A percentile compares a stretch with the other conserved stretches of the same genome.
Evolutionary conservation across 257 asterid species (phyloP).

Genomic region (Cinchona pubescens): DNA sequence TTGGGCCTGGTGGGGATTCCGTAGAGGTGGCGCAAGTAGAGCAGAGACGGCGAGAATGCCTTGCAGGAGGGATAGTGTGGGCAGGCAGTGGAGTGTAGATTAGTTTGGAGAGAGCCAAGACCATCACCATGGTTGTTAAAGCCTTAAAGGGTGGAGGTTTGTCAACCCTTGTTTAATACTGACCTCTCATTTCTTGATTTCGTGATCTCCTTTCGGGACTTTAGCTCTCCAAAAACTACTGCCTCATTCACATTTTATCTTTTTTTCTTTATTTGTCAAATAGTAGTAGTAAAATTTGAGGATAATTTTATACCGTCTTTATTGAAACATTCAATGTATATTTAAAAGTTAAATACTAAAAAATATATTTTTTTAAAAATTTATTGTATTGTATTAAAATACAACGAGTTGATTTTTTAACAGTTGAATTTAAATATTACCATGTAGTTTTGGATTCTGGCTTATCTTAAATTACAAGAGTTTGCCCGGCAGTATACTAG

Average conservation of each 20-base stretch:
- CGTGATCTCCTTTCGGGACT: neutral
- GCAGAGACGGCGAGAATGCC: slow-evolving; percentile 44
- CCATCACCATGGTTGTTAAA: slow-evolving; percentile 50
- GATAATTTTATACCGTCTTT: no score
- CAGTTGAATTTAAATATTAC: no score
- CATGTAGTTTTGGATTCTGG: no score
- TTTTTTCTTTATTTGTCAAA: no score
- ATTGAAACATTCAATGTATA: no score
- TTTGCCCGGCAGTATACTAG: no score
- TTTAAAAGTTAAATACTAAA: no score
- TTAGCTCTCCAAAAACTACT: neutral
- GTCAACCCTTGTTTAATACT: slow-evolving; percentile 34
- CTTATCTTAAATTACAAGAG: neutral
- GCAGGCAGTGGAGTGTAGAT: slow-evolving; percentile 34
- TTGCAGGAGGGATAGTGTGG: slow-evolving; percentile 13
- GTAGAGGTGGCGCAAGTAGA: slow-evolving; percentile 43
- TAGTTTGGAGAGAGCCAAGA: slow-evolving; percentile 67
- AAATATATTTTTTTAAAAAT: no score
- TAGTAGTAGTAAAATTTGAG: no score
- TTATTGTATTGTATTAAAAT: no score
- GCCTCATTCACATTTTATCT: neutral
- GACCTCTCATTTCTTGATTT: slow-evolving; percentile 43
- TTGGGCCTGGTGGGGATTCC: slow-evolving; percentile 31
- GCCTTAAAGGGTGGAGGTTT: slow-evolving; percentile 21
- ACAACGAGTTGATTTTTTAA: no score